Percentiles rank a stretch among this genome's conserved stretches.
Evolutionary conservation across 2,329 filamentous ascomycete genomes (phyloP).

Genomic region (Ophiostoma quercus): DNA sequence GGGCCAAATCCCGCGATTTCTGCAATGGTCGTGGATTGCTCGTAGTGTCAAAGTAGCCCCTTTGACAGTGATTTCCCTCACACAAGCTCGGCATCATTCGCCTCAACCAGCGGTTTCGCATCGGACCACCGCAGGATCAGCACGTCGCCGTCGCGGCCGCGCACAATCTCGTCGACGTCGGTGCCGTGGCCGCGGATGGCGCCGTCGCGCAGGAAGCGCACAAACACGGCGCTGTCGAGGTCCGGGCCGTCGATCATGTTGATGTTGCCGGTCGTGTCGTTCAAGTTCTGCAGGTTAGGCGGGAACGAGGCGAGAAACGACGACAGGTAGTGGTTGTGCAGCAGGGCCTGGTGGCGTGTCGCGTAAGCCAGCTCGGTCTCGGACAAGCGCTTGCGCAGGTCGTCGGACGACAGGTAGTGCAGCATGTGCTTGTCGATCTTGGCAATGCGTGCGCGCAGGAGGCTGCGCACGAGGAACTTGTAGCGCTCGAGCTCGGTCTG

Average conservation of each 20-base stretch:
- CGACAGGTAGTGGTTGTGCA: slow-evolving; percentile 77
- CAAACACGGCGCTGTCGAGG: slow-evolving; percentile 75
- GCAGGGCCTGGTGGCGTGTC: slow-evolving; percentile 73
- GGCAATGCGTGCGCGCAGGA: slow-evolving; percentile 75
- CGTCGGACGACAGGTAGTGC: slow-evolving; percentile 60
- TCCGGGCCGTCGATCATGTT: slow-evolving; percentile 92
- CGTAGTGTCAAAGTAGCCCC: not conserved
- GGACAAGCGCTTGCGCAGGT: slow-evolving; percentile 61
- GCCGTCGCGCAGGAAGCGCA: slow-evolving; percentile 61
- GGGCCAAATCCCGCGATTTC: not conserved
- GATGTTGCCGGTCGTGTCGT: slow-evolving; percentile 83
- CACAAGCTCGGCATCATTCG: slow-evolving; percentile 54
- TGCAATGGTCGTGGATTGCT: not conserved
- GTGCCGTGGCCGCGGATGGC: slow-evolving; percentile 57
- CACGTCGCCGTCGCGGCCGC: slow-evolving; percentile 57
- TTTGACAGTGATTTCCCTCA: not conserved
- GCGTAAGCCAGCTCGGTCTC: slow-evolving; percentile 75
- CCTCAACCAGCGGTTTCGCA: slow-evolving; percentile 55
- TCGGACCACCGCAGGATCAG: slow-evolving; percentile 70
- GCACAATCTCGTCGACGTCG: slow-evolving; percentile 56
- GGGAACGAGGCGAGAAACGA: slow-evolving; percentile 85
- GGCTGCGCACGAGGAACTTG: slow-evolving; percentile 82
- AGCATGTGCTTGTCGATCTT: slow-evolving; percentile 81
- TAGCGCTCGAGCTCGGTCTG: slow-evolving; percentile 94
- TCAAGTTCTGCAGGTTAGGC: slow-evolving; percentile 69